A percentile compares a stretch with the other conserved stretches of the same genome.
phyloP scores from a whole-genome alignment of 2,329 filamentous ascomycete species.

The Rhytidhysteron rufulum region DNA sequence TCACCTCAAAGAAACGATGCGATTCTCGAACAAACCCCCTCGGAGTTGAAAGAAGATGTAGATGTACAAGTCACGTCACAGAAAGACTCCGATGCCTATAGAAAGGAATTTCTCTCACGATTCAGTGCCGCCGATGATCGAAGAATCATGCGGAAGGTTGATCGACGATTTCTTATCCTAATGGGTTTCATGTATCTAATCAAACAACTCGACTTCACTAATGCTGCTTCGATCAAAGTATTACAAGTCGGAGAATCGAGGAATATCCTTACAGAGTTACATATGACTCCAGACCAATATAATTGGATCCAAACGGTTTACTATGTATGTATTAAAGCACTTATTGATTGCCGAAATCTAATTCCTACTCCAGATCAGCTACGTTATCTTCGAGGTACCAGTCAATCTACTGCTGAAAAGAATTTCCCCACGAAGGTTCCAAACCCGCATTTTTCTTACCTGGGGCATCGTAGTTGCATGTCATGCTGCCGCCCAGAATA shows the following conservation, averaged over 20 bases:
- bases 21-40: too few relatives aligned
- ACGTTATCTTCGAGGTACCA: slow-evolving; percentile 25
- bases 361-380: slow-evolving; percentile 11
- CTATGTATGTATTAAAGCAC: slow-evolving; percentile 2
- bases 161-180: slow-evolving; percentile 9
- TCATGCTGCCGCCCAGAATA: slow-evolving; percentile 23
- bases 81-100: not conserved
- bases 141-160: slow-evolving; percentile 13
- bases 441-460: slow-evolving; percentile 26
- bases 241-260: slow-evolving; percentile 9
- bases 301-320: slow-evolving; percentile 14
- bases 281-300: slow-evolving; percentile 12
- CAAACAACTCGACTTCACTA: slow-evolving; percentile 14
- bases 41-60: too few relatives aligned
- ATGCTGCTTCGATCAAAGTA: slow-evolving; percentile 12
- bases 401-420: slow-evolving; percentile 36
- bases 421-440: slow-evolving; percentile 33
- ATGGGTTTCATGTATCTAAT: slow-evolving; percentile 14
- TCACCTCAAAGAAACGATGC: too few relatives aligned
- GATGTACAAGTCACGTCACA: too few relatives aligned
- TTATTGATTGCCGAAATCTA: not conserved
- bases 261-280: slow-evolving; percentile 10
- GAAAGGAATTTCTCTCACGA: slow-evolving; percentile 6
- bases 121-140: slow-evolving; percentile 10
- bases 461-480: slow-evolving; percentile 25